Base-by-base conservation (phyloP, 2,329 filamentous ascomycete species). In the Pseudogymnoascus sp. region DNA sequence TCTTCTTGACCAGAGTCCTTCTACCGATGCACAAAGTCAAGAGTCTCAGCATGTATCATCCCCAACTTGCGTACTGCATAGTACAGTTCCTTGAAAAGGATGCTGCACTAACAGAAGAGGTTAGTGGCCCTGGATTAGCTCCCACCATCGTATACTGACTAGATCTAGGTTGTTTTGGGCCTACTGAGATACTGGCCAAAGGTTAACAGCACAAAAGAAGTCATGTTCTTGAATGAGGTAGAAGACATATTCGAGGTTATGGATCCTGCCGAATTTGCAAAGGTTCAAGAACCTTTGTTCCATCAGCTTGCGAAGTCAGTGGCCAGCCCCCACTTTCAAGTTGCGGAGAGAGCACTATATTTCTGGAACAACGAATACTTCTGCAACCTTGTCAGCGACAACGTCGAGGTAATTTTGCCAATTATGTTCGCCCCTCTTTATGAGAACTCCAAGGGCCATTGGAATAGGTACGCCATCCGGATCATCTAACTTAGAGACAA, bases 311-410 rank as follows among this genome's bases (percentile, higher is more conserved):
- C 95, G 68, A 99, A 97, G 77, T 97, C 95, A 2, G 95, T 99
- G 43, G 93, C 95, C 60, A 99, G 95, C 74, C 95, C 95, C 59
- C 95, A 99, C 77, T 99, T 99, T 80, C 95, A 99, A 81, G 95
- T 99, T 64, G 95, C 95, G 16, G 95, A 99, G 78, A 87, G 95
- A 68, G 95, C 95, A 4, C 83, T 99, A 28, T 99, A 99, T 79
- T 99, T 99, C 80, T 99, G 95, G 95, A 99, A 99, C 82, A 99
- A 99, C 73, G 95, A 99, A 76, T 99, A 99, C 76, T 99, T 99
- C 79, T 99, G 95, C 82, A 99, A 97, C 73, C 82, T 99, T 64
- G 95, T 99, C 69, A 97, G 93, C 79, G 95, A 99, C 78, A 99
- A 99, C 72, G 95, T 99, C 63, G 93, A 97, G 72, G 93, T 96